Percentiles rank a stretch among this genome's conserved stretches.
Conservation (phyloP, 371 early-diverging fungal genomes). For the Smittium culicis region DNA sequence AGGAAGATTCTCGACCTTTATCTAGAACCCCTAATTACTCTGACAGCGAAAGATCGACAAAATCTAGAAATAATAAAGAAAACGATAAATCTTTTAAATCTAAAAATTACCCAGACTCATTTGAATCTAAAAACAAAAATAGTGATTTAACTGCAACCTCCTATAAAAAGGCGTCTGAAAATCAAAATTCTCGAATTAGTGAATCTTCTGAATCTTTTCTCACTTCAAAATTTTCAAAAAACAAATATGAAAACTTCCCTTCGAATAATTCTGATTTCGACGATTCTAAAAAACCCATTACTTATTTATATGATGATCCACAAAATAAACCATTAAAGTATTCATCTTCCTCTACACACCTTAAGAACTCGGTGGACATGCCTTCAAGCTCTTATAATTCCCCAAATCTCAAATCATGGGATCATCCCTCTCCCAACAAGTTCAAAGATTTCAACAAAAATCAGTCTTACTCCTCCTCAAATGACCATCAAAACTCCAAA, state of each 20-base stretch:
- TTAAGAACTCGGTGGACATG: neutral
- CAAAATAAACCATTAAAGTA: neutral
- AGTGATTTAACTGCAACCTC: neutral
- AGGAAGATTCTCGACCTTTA: neutral
- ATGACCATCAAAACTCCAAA: neutral
- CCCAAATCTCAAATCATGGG: neutral
- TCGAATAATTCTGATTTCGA: neutral
- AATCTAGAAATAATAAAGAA: neutral
- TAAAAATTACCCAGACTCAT: neutral
- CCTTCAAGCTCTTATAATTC: neutral
- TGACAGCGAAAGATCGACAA: neutral
- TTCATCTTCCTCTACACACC: neutral
- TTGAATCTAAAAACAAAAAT: neutral
- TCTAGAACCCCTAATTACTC: neutral
- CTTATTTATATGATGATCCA: neutral
- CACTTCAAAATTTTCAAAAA: neutral
- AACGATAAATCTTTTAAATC: neutral
- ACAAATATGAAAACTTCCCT: neutral
- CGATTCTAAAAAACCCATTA: neutral
- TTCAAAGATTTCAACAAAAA: neutral
- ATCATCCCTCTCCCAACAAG: neutral
- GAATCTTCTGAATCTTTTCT: neutral
- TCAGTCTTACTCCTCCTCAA: neutral
- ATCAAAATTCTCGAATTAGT: neutral
- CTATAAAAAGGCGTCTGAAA: neutral